Base-by-base conservation (phyloP, 2,329 filamentous ascomycete genomes). In the Zasmidium cellare region DNA sequence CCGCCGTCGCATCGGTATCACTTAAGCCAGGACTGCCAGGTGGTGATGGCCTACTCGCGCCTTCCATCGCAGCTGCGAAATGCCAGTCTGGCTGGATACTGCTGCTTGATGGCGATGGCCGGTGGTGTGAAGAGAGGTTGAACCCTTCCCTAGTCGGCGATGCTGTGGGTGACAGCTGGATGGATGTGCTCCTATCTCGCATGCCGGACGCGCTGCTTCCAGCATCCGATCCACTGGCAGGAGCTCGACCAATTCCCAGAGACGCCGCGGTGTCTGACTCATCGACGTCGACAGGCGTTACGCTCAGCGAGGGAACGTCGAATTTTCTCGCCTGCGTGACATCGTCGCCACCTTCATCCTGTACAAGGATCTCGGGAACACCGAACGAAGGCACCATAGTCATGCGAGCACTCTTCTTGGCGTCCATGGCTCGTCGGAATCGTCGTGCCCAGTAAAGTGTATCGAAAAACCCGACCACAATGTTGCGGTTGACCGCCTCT, bases 391-490 rank as follows among this genome's bases (percentile, higher is more conserved):
- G 92, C 25, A 96, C 79, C 1, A 80, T 83, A 3, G 87, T 88
- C 85, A 97, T 89, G 60, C 91, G 88, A 19, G 87, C 87, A 2
- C 84, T 84, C 61, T 85, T 84, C 76, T 92, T 92, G 58, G 80
- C 81, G 38, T 92, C 87, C 72, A 91, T 81, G 57, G 87, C 83
- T 53, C 86, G 86, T 66, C 90, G 87, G 80, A 97, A 97, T 65
- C 85, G 83, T 46, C 92, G 87, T 44, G 88, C 86, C 87, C 91
- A 96, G 76, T 93, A 92, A 77, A 94, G 76, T 14, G 92, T 97
- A 72, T 97, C 90, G 74, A 99, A 97, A 78, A 99, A 99, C 44
- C 92, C 92, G 46, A 94, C 84, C 9, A 99, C 94, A 24, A 92
- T 87, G 62, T 93, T 90, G 57, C 96, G 87, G 57, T 91, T 89